Percentiles rank a stretch among this genome's conserved stretches.
Evolutionary conservation across 179 eudicot species (phyloP).

Genomic region (Silene noctiflora): DNA sequence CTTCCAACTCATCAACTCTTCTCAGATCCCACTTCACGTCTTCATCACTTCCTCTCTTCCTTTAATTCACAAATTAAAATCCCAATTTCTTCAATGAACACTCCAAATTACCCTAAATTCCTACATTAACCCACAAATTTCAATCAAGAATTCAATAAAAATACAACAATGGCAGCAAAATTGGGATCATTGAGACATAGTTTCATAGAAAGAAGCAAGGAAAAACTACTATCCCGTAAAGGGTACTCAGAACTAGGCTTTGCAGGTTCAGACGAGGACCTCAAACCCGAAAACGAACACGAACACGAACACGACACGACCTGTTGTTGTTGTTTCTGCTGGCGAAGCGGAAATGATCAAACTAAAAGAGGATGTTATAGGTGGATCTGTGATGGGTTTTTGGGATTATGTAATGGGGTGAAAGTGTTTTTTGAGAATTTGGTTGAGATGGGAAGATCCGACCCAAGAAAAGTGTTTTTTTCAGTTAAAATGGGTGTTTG

Average conservation of each 20-base stretch:
- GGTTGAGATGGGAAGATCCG: slow-evolving; percentile 32
- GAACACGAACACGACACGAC: not conserved
- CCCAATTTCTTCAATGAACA: not conserved
- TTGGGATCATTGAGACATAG: slow-evolving; percentile 20
- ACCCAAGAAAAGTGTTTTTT: slow-evolving; percentile 28
- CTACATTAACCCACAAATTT: too few relatives aligned
- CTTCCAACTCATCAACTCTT: not conserved
- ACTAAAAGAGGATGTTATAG: slow-evolving; percentile 23
- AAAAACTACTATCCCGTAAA: slow-evolving; percentile 18
- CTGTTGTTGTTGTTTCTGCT: too few relatives aligned
- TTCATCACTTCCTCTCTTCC: not conserved
- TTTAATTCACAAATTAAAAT: not conserved
- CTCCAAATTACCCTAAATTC: too few relatives aligned
- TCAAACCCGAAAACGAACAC: not conserved
- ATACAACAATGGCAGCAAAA: slow-evolving; percentile 14
- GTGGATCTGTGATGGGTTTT: slow-evolving; percentile 21
- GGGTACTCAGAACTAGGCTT: slow-evolving; percentile 22
- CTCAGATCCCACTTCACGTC: not conserved
- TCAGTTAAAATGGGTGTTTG: slow-evolving; percentile 31
- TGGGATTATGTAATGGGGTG: slow-evolving; percentile 10
- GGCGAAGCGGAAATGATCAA: not conserved
- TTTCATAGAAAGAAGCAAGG: slow-evolving; percentile 25
- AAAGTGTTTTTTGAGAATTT: slow-evolving; percentile 20
- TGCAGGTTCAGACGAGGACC: slow-evolving; percentile 4
- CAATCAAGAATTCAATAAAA: not conserved